Base-by-base conservation (phyloP, 495 filamentous ascomycete species). In the Hypoxylon intermedium region DNA sequence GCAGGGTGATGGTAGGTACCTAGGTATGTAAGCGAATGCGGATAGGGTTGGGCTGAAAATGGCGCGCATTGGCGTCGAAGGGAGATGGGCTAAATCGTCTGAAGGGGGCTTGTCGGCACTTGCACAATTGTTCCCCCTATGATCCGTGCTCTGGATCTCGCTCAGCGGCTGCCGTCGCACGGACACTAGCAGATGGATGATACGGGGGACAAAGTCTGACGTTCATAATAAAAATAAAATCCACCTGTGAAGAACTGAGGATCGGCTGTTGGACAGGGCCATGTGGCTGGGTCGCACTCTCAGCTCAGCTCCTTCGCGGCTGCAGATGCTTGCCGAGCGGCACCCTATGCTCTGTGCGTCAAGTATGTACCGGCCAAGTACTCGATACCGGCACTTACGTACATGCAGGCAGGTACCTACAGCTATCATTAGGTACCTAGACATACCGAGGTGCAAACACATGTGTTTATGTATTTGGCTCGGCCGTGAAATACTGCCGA, bases 231-330 rank as follows among this genome's bases (percentile, higher is more conserved):
- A 56, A 60, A 65, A 60, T 65, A 60, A 56, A 60, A 60, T 49
- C 45, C 45, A 56, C 51, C 52, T 51, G 30, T 48, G 55, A 60
- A 53, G 52, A 60, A 56, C 38, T 55, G 12, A 52, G 52, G 62
- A 65, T 65, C 62, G 56, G 62, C 62, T 65, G 62, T 65, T 59
- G 18, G 52, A 65, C 62, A 65, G 62, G 62, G 62, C 62, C 62
- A 65, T 65, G 62, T 60, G 62, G 62, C 62, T 60, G 56, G 62
- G 62, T 65, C 51, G 62, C 45, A 65, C 62, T 65, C 62, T 65
- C 62, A 65, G 56, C 56, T 65, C 57, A 65, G 56, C 62, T 60
- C 54, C 57, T 65, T 65, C 57, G 62, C 56, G 56, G 62, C 56
- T 65, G 62, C 62, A 65, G 62, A 60, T 36, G 62, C 62, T 65